Base-by-base conservation (phyloP, 2,329 filamentous ascomycete genomes). In the Sporothrix brunneoviolacea region DNA sequence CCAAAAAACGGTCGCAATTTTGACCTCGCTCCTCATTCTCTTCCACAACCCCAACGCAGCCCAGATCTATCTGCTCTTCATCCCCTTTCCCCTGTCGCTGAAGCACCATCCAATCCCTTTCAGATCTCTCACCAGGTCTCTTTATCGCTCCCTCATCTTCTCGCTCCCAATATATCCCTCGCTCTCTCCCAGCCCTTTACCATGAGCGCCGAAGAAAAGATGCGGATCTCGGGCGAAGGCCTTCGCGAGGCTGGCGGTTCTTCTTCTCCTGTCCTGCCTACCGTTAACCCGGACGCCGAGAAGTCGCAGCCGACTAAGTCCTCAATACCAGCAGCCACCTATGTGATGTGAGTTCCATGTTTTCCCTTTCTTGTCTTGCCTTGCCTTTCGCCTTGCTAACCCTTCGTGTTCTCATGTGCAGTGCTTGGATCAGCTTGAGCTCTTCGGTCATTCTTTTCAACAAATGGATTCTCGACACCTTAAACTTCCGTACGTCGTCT, bases 361-460 rank as follows among this genome's bases (percentile, higher is more conserved):
- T 8, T 4, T 13, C 36, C 33, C 32, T 28, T 16, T 22, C 33
- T 24, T 21, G 36, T 43, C 32, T 21, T 35, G 13, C 8, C 12
- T 13, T 24, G 5, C 37, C 12, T 28, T 27, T 32, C 19, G 16
- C 13, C 33, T 32, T 19, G 28, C 36, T 42, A 40, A 46, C 32
- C 22, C 8, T 19, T 8, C 15, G 16, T 33, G 27, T 35, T 45
- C 27, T 57, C 24, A 22, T 44, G 21, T 58, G 37, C 68, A 95
- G 91, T 62, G 76, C 83, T 60, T 98, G 93, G 93, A 97, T 98
- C 65, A 75, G 83, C 53, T 77, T 96, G 68, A 95, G 88, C 64
- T 95, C 90, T 38, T 88, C 86, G 62, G 90, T 97, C 65, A 98
- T 98, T 67, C 77, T 98, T 55, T 97, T 96, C 84, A 97, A 98